Evolutionary conservation across 352 stramenopile species (phyloP).

Genomic region (Globisporangium rhizosaccharum): DNA sequence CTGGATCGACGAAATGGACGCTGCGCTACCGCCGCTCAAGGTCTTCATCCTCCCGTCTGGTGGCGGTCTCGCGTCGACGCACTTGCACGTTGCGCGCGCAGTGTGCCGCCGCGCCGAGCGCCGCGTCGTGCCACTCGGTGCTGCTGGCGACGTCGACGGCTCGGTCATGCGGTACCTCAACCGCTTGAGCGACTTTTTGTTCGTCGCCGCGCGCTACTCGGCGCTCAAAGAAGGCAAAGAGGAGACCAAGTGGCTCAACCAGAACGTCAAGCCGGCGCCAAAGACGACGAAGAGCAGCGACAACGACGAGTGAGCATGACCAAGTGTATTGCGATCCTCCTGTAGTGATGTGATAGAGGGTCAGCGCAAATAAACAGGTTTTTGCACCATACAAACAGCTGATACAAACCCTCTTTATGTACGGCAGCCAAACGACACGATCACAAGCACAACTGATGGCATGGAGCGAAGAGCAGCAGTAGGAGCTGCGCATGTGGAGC

Average conservation of each 20-base stretch:
- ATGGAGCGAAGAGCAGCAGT: neutral
- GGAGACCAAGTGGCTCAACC: slow-evolving; percentile 78
- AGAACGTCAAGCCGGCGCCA: slow-evolving; percentile 45
- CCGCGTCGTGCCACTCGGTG: slow-evolving; percentile 73
- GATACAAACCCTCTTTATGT: no score
- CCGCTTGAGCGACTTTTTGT: slow-evolving; percentile 84
- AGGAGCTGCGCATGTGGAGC: no score
- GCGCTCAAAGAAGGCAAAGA: slow-evolving; percentile 59
- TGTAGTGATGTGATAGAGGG: neutral
- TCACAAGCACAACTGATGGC: neutral
- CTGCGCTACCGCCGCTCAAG: slow-evolving; percentile 68
- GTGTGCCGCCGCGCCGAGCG: slow-evolving; percentile 87
- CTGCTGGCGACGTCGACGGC: slow-evolving; percentile 60
- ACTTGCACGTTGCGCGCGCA: slow-evolving; percentile 81
- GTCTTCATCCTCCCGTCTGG: slow-evolving; percentile 86
- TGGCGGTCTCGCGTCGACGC: slow-evolving; percentile 68
- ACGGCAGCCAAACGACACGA: no score
- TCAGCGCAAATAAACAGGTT: neutral
- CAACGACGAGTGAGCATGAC: neutral
- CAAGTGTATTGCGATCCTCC: neutral
- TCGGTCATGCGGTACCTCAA: slow-evolving; percentile 84
- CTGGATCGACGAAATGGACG: slow-evolving; percentile 90
- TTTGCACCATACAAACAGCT: neutral
- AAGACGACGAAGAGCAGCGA: neutral
- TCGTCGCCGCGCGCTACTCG: slow-evolving; percentile 69